Evolutionary conservation across 176 grass and related monocot species (phyloP).

Genomic region (Ananas comosus): DNA sequence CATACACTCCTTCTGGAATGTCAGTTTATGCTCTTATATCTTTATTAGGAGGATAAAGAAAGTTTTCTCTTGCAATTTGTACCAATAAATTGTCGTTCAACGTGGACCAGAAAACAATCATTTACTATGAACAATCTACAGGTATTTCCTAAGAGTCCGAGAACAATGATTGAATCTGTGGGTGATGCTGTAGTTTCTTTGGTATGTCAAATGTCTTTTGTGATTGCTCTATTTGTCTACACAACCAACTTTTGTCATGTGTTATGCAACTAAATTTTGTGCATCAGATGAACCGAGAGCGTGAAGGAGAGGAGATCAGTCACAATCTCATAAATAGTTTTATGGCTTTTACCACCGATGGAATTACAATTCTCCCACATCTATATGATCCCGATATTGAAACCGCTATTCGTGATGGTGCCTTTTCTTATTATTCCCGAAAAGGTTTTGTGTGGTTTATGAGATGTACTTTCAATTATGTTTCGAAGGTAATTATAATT

Average conservation of each 20-base stretch:
- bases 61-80: background rate
- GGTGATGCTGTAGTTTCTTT: no score
- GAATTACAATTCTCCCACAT: background rate
- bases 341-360: conserved; percentile 31
- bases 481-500: conserved; percentile 31
- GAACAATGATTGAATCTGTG: no score
- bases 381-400: background rate
- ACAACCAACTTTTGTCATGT: background rate
- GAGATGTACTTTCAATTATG: conserved; percentile 43
- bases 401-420: conserved; percentile 31
- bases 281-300: conserved; percentile 39
- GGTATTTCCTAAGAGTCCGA: no score
- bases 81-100: background rate
- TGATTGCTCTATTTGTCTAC: conserved; percentile 8
- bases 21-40: conserved; percentile 7
- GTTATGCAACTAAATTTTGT: conserved; percentile 17
- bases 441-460: conserved; percentile 42
- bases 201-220: background rate
- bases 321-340: conserved; percentile 21
- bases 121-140: no score
- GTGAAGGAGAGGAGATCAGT: conserved; percentile 30
- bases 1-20: background rate
- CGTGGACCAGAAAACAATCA: background rate
- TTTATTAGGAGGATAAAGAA: background rate
- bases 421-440: conserved; percentile 35